Base-by-base conservation (phyloP, 306 rosid species). In the Lithocarpus polystachyus region DNA sequence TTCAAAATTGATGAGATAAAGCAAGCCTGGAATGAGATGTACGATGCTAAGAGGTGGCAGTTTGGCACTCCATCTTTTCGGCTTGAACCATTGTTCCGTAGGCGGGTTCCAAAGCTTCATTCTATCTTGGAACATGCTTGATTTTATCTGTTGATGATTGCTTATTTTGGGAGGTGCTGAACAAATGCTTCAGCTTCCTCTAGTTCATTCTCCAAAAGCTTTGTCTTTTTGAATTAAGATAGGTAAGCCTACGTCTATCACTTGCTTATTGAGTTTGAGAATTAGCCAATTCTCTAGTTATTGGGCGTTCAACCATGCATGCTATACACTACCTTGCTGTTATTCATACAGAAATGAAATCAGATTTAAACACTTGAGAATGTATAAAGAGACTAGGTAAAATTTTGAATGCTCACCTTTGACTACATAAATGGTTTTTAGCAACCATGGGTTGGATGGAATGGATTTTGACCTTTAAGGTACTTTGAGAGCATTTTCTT, bases 1-100 rank as follows among this genome's bases (percentile, higher is more conserved):
- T 95, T 95, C 91, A 95, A 90, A 84, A 95, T 95, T 79, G 97
- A 95, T 61, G 99, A 95, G 90, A 89, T 95, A 71, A 90, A 91
- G 24, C 99, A 92, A 82, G 97, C 98, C 1, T 92, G 97, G 99
- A 89, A 92, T 77, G 98, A 95, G 88, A 95, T 95, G 96, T 95
- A 95, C 74, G 99, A 95, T 87, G 94, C 94, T 13, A 80, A 88
- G 80, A 91, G 99, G 79, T 95, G 99, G 99, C 97, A 92, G 79
- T 92, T 91, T 86, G 95, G 93, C 19, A 90, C 80, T 70, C 99
- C 99, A 80, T 89, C 99, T 62, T 92, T 95, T 80, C 87, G 98
- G 81, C 97, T 95, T 11, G 99, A 95, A 75, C 97, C 99, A 23
- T 77, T 95, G 92, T 91, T 95, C 72, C 97, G 94, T 51, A 91